These are phyloP conservation scores for Hericium rajendrae DNA, from an alignment of 768 basidiomycete genomes.

Conservation along the genomic window DNA sequence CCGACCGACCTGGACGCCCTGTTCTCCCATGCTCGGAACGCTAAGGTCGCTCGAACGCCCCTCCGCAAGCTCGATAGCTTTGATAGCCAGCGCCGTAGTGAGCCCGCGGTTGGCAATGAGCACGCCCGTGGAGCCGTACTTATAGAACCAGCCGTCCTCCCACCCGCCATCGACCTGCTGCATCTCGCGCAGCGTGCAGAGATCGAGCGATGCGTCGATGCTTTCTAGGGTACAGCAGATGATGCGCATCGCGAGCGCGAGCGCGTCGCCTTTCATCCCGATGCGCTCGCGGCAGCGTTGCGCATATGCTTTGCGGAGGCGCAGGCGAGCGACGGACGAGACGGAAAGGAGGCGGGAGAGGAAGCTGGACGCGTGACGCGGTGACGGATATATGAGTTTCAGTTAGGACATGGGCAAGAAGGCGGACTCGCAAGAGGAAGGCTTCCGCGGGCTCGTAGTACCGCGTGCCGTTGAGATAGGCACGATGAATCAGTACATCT, in stretches of 20 bases:
- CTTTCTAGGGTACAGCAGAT: slow-evolving; percentile 32
- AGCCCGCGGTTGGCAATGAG: slow-evolving; percentile 45
- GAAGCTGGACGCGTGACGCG: slow-evolving; percentile 21
- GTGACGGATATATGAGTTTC: too few species aligned
- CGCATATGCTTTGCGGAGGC: slow-evolving; percentile 30
- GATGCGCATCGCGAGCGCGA: slow-evolving; percentile 51
- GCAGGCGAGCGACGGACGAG: slow-evolving; percentile 23
- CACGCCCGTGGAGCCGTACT: slow-evolving; percentile 37
- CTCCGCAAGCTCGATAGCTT: slow-evolving; percentile 27
- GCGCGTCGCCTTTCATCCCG: slow-evolving; percentile 38
- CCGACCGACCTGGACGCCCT: too few species aligned
- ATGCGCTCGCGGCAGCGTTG: slow-evolving; percentile 40
- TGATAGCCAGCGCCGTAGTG: slow-evolving; percentile 45
- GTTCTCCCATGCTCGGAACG: too few species aligned
- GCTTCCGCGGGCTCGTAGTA: slow-evolving; percentile 44
- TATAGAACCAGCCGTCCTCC: slow-evolving; percentile 49
- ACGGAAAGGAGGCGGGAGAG: slow-evolving; percentile 22
- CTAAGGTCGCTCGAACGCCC: too few species aligned
- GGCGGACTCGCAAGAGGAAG: slow-evolving; percentile 38
- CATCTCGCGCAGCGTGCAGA: slow-evolving; percentile 33
- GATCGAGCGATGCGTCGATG: slow-evolving; percentile 33
- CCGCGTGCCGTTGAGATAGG: slow-evolving; percentile 43
- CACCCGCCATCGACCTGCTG: slow-evolving; percentile 49
- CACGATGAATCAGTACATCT: slow-evolving; percentile 41
- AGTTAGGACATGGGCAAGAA: too few species aligned